phyloP scores from a whole-genome alignment of 2,329 filamentous ascomycete genomes.

The Fusarium sambucinum region DNA sequence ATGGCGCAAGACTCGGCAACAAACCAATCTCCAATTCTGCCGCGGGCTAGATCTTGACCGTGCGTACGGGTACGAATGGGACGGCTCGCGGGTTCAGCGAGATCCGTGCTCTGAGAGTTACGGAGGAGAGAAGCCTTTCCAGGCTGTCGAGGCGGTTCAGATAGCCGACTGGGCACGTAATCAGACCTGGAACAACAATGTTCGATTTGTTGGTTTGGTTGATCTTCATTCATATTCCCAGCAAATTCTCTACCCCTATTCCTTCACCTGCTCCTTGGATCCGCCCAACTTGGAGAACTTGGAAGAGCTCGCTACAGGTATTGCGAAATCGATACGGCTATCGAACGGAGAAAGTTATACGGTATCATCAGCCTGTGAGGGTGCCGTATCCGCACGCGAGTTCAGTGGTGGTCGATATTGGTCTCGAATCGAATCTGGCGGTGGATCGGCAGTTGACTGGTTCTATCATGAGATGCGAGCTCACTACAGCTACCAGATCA shows the following conservation, averaged over 20 bases:
- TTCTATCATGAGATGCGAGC: slow-evolving; percentile 91
- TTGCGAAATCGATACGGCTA: slow-evolving; percentile 90
- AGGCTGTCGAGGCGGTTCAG: slow-evolving; percentile 80
- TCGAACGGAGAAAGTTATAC: slow-evolving; percentile 80
- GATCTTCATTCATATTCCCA: slow-evolving; percentile 97
- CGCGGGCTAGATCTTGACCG: slow-evolving; percentile 90
- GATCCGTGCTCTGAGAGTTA: slow-evolving; percentile 95
- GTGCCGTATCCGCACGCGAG: slow-evolving; percentile 65
- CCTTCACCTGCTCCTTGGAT: slow-evolving; percentile 80
- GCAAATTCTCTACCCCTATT: slow-evolving; percentile 92
- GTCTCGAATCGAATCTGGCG: slow-evolving; percentile 75
- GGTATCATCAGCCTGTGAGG: slow-evolving; percentile 88
- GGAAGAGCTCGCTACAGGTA: slow-evolving; percentile 86
- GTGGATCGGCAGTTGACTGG: slow-evolving; percentile 92
- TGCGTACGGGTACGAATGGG: slow-evolving; percentile 87
- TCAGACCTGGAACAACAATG: slow-evolving; percentile 78
- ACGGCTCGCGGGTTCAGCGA: slow-evolving; percentile 70
- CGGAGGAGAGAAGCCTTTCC: slow-evolving; percentile 84
- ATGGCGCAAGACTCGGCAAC: slow-evolving; percentile 94
- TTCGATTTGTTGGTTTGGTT: slow-evolving; percentile 84
- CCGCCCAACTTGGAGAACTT: slow-evolving; percentile 93
- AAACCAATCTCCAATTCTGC: slow-evolving; percentile 85
- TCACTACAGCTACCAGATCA: slow-evolving; percentile 91
- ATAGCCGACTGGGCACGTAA: slow-evolving; percentile 87
- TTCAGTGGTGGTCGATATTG: slow-evolving; percentile 37